Evolutionary conservation across 2,329 filamentous ascomycete species (phyloP), one percentile per base, ranked within the genome.

Genomic region (Hypomyces rosellus): DNA sequence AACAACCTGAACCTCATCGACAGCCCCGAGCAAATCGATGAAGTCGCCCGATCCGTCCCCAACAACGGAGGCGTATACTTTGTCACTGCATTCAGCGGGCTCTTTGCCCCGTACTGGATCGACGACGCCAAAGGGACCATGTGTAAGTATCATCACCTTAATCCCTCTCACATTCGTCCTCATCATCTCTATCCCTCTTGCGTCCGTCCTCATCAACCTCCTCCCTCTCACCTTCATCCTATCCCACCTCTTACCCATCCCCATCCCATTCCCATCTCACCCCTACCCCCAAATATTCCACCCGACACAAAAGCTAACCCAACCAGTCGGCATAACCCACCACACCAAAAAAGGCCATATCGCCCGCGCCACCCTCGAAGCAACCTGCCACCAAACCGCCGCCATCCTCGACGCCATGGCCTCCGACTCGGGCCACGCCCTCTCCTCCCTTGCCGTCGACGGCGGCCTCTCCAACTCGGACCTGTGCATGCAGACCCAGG

Each of bases 21-120:
- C 4, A 68, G 74, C 49, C 71, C 77, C 2, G 68, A 69, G 52
- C 69, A 75, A 52, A 74, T 81, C 49, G 76, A 72, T 18, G 67
- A 71, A 46, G 67, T 82, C 33, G 78, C 78, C 30, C 69, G 71
- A 59, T 74, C 71, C 0, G 78, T 82, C 7, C 59, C 71, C 2
- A 86, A 95, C 66, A 95, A 86, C 54, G 90, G 89, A 49, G 90
- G 90, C 7, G 85, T 90, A 49, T 81, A 91, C 15, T 84, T 96
- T 61, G 90, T 96, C 53, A 95, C 90, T 3, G 90, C 90, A 1
- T 96, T 96, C 65, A 90, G 86, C 66, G 90, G 90, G 48, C 77
- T 96, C 3, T 95, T 95, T 65, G 90, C 90, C 1, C 90, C 90
- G 0, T 95, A 96, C 69, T 96, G 90, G 90, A 92, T 95, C 54